Evolutionary conservation across 306 rosid species (phyloP), one percentile per base, ranked within the genome.

Genomic region (Lupinus albus): DNA sequence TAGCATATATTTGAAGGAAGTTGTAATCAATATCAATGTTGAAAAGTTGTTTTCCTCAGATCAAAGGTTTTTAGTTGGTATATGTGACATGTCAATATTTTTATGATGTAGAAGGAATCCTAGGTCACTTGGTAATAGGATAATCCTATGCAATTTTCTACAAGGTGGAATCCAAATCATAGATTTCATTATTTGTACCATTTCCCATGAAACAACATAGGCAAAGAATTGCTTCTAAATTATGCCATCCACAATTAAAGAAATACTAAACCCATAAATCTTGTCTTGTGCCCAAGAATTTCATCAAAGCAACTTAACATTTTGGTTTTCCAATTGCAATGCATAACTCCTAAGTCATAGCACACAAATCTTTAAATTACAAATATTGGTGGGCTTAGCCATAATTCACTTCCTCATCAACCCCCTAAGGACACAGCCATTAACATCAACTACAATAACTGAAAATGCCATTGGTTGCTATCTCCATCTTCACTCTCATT

Each of bases 191-290:
- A 5, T 75, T 84, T 53, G 68, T 66, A 64, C 57, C 45, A 61
- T 78, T 75, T 78, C 70, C 76, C 68, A 71, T 64, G 69, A 42
- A 78, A 78, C 62, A 71, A 64, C 63, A 66, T 78, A 83, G 79
- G 88, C 71, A 86, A 89, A 80, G 98, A 69, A 92, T 87, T 75
- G 73, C 88, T 89, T 92, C 82, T 82, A 30, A 44, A 64, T n/a
- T 79, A 86, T 87, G 80, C 87, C 82, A 80, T 79, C 82, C 74
- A 72, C 74, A 62, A 67, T 64, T 74, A 56, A 82, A 83, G 86
- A 79, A 87, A 87, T 87, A 7, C 95, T 77, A 84, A 92, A 89
- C 86, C 98, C 83, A 61, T 66, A 54, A 57, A 57, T 25, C 14
- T 47, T 11, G 61, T 71, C 41, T 71, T 71, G 73, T 50, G 81